Conservation (phyloP, 2,329 filamentous ascomycete genomes). For the Torrubiellomyces zombiae region DNA sequence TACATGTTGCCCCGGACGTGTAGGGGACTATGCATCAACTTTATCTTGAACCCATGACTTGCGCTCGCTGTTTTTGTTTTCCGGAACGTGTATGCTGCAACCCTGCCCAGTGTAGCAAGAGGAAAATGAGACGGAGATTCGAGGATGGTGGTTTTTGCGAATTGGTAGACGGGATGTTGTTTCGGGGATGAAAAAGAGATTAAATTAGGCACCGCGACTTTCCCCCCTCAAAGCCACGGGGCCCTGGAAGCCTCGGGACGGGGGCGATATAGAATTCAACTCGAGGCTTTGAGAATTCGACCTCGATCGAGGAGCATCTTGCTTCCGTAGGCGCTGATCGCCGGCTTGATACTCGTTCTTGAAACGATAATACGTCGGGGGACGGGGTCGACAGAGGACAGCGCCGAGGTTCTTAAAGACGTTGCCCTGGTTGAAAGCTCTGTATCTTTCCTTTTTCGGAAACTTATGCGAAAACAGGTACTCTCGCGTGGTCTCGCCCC, state of each 20-base stretch:
- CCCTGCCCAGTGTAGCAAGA: too few species aligned
- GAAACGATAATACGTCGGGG: slow-evolving; percentile 80
- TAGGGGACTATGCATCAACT: too few species aligned
- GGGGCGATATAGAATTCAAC: slow-evolving; percentile 47
- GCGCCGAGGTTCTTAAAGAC: slow-evolving; percentile 63
- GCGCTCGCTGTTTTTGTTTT: too few species aligned
- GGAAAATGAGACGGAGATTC: too few species aligned
- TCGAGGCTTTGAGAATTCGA: slow-evolving; percentile 45
- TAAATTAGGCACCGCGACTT: too few species aligned
- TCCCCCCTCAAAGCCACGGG: slow-evolving; percentile 28
- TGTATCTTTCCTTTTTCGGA: slow-evolving; percentile 73
- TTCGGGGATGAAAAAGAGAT: too few species aligned
- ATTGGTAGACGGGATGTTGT: too few species aligned
- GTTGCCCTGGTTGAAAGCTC: slow-evolving; percentile 71
- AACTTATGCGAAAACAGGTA: slow-evolving; percentile 96
- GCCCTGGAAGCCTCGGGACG: slow-evolving; percentile 33
- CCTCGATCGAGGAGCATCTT: slow-evolving; percentile 19
- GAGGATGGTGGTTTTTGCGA: too few species aligned
- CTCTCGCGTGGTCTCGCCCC: slow-evolving; percentile 89
- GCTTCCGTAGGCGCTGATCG: slow-evolving; percentile 63
- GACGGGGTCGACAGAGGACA: slow-evolving; percentile 67
- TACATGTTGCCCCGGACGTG: too few species aligned
- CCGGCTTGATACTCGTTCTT: slow-evolving; percentile 61
- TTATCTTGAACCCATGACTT: too few species aligned
- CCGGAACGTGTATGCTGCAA: too few species aligned